A percentile compares a stretch with the other conserved stretches of the same genome.
These are phyloP conservation scores for Phytophthora hybrid DNA, from an alignment of 352 stramenopile species.

Conservation along the genomic window DNA sequence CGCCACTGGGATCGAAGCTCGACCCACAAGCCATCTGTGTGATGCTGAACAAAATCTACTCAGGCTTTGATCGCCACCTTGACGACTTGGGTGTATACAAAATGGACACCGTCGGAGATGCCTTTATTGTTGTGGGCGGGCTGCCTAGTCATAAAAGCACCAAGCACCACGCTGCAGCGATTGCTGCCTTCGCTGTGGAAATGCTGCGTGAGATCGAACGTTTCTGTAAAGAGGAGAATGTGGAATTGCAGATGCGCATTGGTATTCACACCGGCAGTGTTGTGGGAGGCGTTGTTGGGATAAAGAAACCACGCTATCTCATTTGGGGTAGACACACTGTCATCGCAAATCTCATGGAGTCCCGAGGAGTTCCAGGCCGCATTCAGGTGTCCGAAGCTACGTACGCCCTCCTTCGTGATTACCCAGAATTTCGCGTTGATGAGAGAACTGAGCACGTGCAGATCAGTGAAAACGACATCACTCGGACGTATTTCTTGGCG, in stretches of 20 bases:
- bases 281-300: slow-evolving; percentile 83
- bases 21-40: slow-evolving; percentile 74
- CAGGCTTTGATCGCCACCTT: slow-evolving; percentile 83
- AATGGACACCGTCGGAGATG: slow-evolving; percentile 88
- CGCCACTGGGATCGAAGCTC: slow-evolving; percentile 63
- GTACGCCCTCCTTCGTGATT: slow-evolving; percentile 59
- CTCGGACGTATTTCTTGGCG: slow-evolving; percentile 60
- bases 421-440: slow-evolving; percentile 64
- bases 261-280: slow-evolving; percentile 87
- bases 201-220: slow-evolving; percentile 88
- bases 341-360: slow-evolving; percentile 86
- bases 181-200: slow-evolving; percentile 82
- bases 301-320: slow-evolving; percentile 88
- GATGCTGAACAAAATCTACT: slow-evolving; percentile 87
- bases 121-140: slow-evolving; percentile 85
- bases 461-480: slow-evolving; percentile 64
- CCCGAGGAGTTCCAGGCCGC: slow-evolving; percentile 54
- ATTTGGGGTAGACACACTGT: slow-evolving; percentile 87
- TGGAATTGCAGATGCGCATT: slow-evolving; percentile 87
- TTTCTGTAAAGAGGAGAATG: slow-evolving; percentile 71
- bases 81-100: slow-evolving; percentile 87
- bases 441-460: slow-evolving; percentile 55
- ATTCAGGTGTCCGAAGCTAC: slow-evolving; percentile 77
- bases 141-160: slow-evolving; percentile 77
- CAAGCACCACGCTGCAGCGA: slow-evolving; percentile 75